These are phyloP conservation scores for Hemileia vastatrix DNA, from an alignment of 1,284 basidiomycete genomes.

Conservation along the genomic window DNA sequence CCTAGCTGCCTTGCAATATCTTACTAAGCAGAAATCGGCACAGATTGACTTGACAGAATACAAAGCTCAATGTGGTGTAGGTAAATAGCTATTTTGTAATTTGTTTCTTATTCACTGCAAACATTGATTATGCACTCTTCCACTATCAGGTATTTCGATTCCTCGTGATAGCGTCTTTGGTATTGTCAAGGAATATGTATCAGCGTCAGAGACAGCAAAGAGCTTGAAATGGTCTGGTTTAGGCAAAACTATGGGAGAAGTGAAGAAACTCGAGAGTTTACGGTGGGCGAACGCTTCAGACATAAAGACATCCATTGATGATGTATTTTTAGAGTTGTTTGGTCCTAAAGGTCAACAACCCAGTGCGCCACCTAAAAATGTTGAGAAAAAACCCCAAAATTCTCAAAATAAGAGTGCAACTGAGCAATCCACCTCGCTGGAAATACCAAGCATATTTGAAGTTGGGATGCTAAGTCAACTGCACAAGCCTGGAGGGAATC, in stretches of 20 bases:
- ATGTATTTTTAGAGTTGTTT: conserved; percentile 62
- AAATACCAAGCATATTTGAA: conserved; percentile 60
- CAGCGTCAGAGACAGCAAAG: neutral
- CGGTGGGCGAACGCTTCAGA: conserved; percentile 86
- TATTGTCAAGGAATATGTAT: conserved; percentile 6
- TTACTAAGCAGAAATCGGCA: conserved; percentile 6
- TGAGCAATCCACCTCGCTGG: conserved; percentile 22
- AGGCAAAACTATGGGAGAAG: conserved; percentile 28
- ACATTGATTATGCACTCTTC: neutral
- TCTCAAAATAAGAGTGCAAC: conserved; percentile 1
- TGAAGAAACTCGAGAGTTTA: conserved; percentile 32
- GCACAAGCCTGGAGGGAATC: conserved; percentile 89
- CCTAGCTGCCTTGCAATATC: conserved; percentile 15
- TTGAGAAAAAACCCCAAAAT: conserved; percentile 52
- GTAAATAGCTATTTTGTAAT: neutral
- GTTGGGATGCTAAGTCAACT: conserved; percentile 90
- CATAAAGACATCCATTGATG: conserved; percentile 76
- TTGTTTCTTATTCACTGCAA: neutral
- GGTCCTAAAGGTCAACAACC: conserved; percentile 55
- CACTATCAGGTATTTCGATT: conserved; percentile 7
- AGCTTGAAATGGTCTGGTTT: conserved; percentile 4
- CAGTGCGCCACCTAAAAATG: conserved; percentile 50
- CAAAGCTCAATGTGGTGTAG: conserved; percentile 15
- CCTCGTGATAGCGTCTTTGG: conserved; percentile 6
- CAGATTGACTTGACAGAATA: conserved; percentile 1